Evolutionary conservation across 2,329 filamentous ascomycete genomes (phyloP), one percentile per base, ranked within the genome.

Genomic region (Aspergillus novoparasiticus): DNA sequence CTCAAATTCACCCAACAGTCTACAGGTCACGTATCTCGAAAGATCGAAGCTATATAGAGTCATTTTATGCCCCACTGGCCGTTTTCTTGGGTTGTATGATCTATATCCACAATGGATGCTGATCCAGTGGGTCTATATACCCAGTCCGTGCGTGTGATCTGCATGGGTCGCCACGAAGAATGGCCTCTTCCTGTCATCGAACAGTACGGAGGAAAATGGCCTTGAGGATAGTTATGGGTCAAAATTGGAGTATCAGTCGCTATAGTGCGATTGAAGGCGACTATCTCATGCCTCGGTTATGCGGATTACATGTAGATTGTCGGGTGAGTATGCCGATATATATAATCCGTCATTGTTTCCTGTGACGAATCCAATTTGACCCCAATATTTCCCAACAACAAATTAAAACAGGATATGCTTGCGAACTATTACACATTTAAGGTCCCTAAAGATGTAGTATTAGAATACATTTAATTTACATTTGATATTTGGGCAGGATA

Each of bases 391-490:
- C 6, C 5, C 6, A 5, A 36, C 5, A 2, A 16, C 3, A 8
- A 16, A 36, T 36, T 1, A 16, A 36, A 6, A 36, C 34, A 36
- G 6, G 14, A 16, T 6, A 2, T 6, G 5, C 34, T 16, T 36
- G 5, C 6, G 1, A 34, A 8, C 34, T 6, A 2, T 6, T 1
- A 16, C 14, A 36, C 5, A 11, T 16, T 0, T 36, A 16, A 16
- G 16, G 6, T 2, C 5, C 0, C 6, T 16, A 1, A 0, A 0
- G 6, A 8, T 3, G 14, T 16, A 16, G 5, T 36, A 6, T 36
- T 3, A 16, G 6, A 36, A 16, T 16, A 16, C 16, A 36, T 16
- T 36, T 3, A 8, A 16, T 6, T 16, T 36, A 36, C 6, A 6
- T 16, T 16, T 36, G 14, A 36, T 6, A 36, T 14, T 16, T 36